Percentiles rank a stretch among this genome's conserved stretches.
These are phyloP conservation scores for Trichoderma reesei DNA, from an alignment of 495 filamentous ascomycete genomes.

Conservation along the genomic window DNA sequence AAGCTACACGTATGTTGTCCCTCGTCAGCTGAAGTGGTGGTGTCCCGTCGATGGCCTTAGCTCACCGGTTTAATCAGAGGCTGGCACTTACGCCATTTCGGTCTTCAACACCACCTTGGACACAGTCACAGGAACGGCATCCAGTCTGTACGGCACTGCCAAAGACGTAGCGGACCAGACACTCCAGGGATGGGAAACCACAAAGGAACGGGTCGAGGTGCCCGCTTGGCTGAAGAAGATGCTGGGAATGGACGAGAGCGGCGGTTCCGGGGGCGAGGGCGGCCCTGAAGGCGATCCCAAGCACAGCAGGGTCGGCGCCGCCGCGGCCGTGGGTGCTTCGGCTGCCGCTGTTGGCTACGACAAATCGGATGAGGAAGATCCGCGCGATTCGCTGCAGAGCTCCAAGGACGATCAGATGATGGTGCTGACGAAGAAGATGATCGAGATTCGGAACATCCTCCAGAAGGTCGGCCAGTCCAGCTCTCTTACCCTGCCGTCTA, in stretches of 20 bases:
- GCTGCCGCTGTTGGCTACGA: constrained; percentile 73
- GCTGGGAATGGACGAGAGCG: constrained; percentile 46
- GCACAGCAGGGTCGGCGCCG: constrained; percentile 50
- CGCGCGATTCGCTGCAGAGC: constrained; percentile 44
- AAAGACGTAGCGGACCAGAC: constrained; percentile 70
- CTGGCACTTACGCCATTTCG: constrained; percentile 79
- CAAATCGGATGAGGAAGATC: constrained; percentile 60
- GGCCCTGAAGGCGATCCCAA: constrained; percentile 45
- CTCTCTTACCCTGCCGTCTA: constrained; percentile 79
- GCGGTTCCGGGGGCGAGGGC: constrained; percentile 26
- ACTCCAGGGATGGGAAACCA: constrained; percentile 68
- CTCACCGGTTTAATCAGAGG: constrained; percentile 44
- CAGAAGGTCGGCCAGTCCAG: constrained; percentile 85
- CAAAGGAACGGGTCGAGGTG: constrained; percentile 65
- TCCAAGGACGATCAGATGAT: constrained; percentile 99
- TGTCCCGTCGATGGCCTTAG: constrained; percentile 18
- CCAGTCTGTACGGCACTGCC: constrained; percentile 55
- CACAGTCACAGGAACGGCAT: constrained; percentile 54
- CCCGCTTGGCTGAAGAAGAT: constrained; percentile 83
- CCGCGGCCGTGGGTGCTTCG: constrained; percentile 48
- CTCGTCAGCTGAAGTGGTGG: background rate
- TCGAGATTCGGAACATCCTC: constrained; percentile 89
- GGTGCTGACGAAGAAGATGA: constrained; percentile 98
- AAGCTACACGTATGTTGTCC: constrained; percentile 67
- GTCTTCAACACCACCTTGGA: constrained; percentile 63